Percentiles rank a stretch among this genome's conserved stretches.
phyloP scores from a whole-genome alignment of 345 rosid species.

The Linum tenue region DNA sequence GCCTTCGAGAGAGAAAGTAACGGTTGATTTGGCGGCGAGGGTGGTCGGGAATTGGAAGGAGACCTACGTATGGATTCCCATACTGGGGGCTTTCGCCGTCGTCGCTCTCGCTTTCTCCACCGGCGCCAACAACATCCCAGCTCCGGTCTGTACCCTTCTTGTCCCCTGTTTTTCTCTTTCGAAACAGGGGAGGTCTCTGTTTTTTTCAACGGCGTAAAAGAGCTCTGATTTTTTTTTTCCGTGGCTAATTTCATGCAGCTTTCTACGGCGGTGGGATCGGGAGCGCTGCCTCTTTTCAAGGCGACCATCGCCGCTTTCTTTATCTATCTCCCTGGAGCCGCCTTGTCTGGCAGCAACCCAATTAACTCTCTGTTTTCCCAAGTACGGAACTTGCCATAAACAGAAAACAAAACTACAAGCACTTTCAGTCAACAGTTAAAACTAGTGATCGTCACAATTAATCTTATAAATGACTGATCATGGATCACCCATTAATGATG shows the following conservation, averaged over 20 bases:
- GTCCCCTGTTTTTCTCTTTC: background rate
- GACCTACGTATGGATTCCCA: constrained; percentile 25
- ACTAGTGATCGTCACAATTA: no score
- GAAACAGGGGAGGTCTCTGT: no score
- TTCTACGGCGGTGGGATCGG: constrained; percentile 26
- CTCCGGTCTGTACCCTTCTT: constrained; percentile 17
- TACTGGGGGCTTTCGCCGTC: constrained; percentile 25
- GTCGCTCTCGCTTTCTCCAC: constrained; percentile 19
- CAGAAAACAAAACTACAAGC: background rate
- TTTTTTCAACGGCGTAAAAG: background rate
- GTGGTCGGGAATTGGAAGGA: constrained; percentile 24
- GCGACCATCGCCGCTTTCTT: constrained; percentile 24
- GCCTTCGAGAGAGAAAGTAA: constrained; percentile 14
- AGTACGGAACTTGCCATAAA: constrained; percentile 4
- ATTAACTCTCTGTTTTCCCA: constrained; percentile 20
- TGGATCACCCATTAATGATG: background rate
- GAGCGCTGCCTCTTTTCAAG: constrained; percentile 19
- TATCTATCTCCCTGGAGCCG: constrained; percentile 26
- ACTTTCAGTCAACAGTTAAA: no score
- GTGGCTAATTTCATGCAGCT: constrained; percentile 15
- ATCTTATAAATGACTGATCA: background rate
- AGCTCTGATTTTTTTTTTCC: background rate
- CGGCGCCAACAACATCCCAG: constrained; percentile 25
- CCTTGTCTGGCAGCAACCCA: constrained; percentile 19
- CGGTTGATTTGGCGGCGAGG: constrained; percentile 14